Base-by-base conservation (phyloP, 352 stramenopile species). In the Discostella stelligera region DNA sequence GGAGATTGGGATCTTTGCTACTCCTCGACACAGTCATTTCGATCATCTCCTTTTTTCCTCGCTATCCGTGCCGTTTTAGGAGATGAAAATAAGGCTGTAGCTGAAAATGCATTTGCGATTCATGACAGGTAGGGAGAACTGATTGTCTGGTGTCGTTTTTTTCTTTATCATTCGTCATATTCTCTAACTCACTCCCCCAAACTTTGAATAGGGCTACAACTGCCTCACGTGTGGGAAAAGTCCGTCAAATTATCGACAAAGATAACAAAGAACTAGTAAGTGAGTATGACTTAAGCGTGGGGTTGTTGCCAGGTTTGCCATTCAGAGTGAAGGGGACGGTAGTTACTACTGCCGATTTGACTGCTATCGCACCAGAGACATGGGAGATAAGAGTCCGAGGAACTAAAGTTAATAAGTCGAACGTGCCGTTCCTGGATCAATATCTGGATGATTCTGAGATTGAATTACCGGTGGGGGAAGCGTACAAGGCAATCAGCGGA, bases 1-100 rank as follows among this genome's bases (percentile, higher is more conserved):
- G 87, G 87, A 32, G 87, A 91, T 65, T 93, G 87, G 87, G 85
- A 91, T 69, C 77, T 93, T 14, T 84, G 77, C 41, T 83, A 89
- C 46, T 83, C 73, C 37, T 86, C 66, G 11, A 93, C 87, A 2
- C 87, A 93, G 74, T 83, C 86, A n/a, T 93, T 93, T 76, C 72
- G 83, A 11, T 87, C 75, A 0, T 85, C 70, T 79, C 85, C 87
- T 7, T 93, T 93, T 71, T 93, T 93, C 46, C 74, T 86, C 53
- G 65, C 85, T 7, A 82, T 91, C 50, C 67, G 85, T 23, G 59
- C 80, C 0, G 75, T 82, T 14, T 55, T 86, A 30, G 78, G 78
- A 39, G 83, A 90, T 55, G 71, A 88, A 2, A 88, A 90, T 63
- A 82, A 84, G 27, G 60, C 66, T 3, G 77, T 89, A 18, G 77